Evolutionary conservation across 352 stramenopile species (phyloP), one percentile per base, ranked within the genome.

Genomic region (Globisporangium acanthophoron): DNA sequence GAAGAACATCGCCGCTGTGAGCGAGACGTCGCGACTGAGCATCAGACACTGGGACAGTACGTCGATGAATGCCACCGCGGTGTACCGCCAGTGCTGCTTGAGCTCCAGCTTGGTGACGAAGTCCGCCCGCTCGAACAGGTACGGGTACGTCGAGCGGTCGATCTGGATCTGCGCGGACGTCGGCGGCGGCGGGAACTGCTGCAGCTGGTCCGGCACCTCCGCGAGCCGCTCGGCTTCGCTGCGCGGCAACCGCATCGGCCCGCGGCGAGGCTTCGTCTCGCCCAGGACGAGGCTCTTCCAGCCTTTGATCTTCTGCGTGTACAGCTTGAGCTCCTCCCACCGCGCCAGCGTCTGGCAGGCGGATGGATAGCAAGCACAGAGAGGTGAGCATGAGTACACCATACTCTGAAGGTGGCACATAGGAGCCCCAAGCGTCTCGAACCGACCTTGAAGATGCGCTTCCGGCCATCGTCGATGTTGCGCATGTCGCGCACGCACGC

Each of bases 41-140:
- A 76, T 76, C 16, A 92, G 62, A 61, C 77, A 89, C 47, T 79
- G 80, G 0, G 75, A 76, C 47, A 94, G 37, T 13, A 86, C 80
- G 55, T 94, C 80, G 51, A 94, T 91, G 64, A 92, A 92, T 2
- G 82, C 85, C 18, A 92, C 71, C 0, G 77, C 75, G 3, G 85
- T 90, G 66, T 79, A 90, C 7, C 85, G 77, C 85, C 85, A 94
- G 50, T 94, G 85, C 66, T 91, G 79, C 61, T 90, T 91, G 20
- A 85, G 67, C 16, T 90, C 85, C 12, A 64, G 75, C 51, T 78
- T 75, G 40, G 57, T 76, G 15, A 73, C 66, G 41, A 94, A 91
- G 45, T 80, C 69, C 15, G 27, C 43, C 6, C 77, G 76, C 61
- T 94, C 85, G 53, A 90, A 94, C 20, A 94, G 64, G 52, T 75